phyloP scores from a whole-genome alignment of 139 green algal genomes.

The Coelastrella sp. region DNA sequence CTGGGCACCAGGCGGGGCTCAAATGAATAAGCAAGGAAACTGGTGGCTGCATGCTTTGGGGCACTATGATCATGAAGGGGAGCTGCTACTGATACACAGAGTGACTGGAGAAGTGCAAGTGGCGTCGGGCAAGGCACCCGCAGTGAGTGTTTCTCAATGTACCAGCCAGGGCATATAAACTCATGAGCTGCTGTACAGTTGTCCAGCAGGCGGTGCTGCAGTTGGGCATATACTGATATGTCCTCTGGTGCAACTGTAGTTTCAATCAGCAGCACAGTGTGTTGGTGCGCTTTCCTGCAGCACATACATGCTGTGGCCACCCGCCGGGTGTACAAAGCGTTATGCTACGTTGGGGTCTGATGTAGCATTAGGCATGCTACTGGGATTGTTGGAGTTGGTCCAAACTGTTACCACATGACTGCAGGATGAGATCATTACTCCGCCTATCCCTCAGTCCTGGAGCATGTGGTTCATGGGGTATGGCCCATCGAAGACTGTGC shows the following conservation, averaged over 20 bases:
- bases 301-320: too few species aligned
- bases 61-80: slow-evolving; percentile 30
- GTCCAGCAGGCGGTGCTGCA: too few species aligned
- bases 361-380: neutral
- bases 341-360: neutral
- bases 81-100: slow-evolving; percentile 39
- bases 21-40: slow-evolving; percentile 51
- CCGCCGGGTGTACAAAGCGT: too few species aligned
- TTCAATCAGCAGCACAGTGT: too few species aligned
- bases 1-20: neutral
- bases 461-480: slow-evolving; percentile 49
- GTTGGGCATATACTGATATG: too few species aligned
- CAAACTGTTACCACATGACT: neutral
- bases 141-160: slow-evolving; percentile 5
- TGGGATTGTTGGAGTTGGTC: neutral
- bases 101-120: slow-evolving; percentile 41
- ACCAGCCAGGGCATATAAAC: neutral
- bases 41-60: slow-evolving; percentile 48
- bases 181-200: neutral
- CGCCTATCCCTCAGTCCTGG: slow-evolving; percentile 44
- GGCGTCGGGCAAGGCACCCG: neutral
- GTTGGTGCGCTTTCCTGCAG: too few species aligned
- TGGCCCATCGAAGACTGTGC: neutral
- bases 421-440: slow-evolving; percentile 48
- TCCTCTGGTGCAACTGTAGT: too few species aligned